Base-by-base conservation (phyloP, 129 eudicot genomes). In the Arctium minus region DNA sequence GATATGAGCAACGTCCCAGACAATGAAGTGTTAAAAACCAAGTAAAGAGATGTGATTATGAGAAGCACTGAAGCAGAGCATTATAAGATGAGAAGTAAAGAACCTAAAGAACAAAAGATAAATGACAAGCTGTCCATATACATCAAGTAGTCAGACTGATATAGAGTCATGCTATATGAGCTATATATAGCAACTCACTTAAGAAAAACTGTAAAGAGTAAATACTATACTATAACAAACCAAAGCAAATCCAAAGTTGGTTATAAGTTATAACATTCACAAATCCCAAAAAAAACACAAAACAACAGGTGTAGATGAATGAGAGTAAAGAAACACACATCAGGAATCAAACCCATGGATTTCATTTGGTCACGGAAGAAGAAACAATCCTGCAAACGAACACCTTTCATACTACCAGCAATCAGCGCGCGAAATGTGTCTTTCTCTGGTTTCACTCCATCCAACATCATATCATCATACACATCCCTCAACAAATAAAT, bases 381-480 rank as follows among this genome's bases (percentile, higher is more conserved):
- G 88, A 95, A 88, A 46, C 97, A 93, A 17, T 95, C 98, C 83
- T 95, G 97, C 88, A 95, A 78, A 18, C 97, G 91, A 53, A 82
- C 81, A 6, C 99, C 97, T 89, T 85, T 95, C 97, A 95, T 88
- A 2, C 97, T 86, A 78, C 97, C 94, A 72, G 84, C 88, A 29
- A 95, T 82, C 56, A 95, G 75, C 12, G 92, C 86, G 46, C 91
- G 97, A 73, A 95, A 95, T 3, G 92, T 88, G 72, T 91, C 97
- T 46, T 89, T 87, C 81, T 88, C 90, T 1, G 99, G 99, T 83
- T 87, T 90, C 79, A 95, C 93, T 18, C 97, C 95, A 78, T 95
- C 99, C 73, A 95, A 90, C 94, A 90, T 86, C 99, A 95, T 91
- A 86, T 95, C 99, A 83, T 95, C 99, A 83, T 95, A 95, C 32